Evolutionary conservation across 208 protist genomes (phyloP), one percentile per base, ranked within the genome.

Genomic region (Leptomonas seymouri): DNA sequence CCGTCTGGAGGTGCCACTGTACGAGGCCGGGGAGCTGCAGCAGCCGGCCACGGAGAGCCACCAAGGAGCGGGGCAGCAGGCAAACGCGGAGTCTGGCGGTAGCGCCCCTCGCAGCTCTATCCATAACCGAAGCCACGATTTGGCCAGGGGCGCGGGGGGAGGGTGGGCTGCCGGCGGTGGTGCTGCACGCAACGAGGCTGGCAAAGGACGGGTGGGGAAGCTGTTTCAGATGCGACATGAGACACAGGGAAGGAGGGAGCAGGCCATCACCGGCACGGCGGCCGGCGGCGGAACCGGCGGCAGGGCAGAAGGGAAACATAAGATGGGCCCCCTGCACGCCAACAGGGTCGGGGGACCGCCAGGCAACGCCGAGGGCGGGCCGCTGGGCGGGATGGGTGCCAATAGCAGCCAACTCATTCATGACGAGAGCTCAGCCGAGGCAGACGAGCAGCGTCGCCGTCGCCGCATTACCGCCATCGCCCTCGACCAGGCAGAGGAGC

Each of bases 401-500:
- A 23, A 27, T 25, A 61, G n/a, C 27, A 21, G 57, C 66, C 46
- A 36, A 34, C n/a, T 46, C 23, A 21, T 2, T 11, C n/a, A 49
- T 27, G 56, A 20, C 62, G 69, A 23, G 25, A 66, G 46, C 53
- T 64, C 41, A 8, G 21, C 21, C 21, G 23, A 57, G 25, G 44
- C 53, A 30, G 74, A 73, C 23, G 21, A 45, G 25, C 53, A 50
- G 34, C 44, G 50, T 18, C 46, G 54, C 20, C 34, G 67, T 51
- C 36, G 54, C 44, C 65, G 42, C 58, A 78, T 95, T 16, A 64
- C 80, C 7, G 72, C 69, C 57, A 34, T 95, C 49, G 82, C 86
- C 27, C 77, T 95, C 49, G 82, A 95, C 67, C 76, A 91, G 56
- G 60, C 74, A 14, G 90, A 93, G 67, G 80, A 90, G 63, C 82